phyloP scores from a whole-genome alignment of 2,329 filamentous ascomycete species.

The Didymella lethalis region DNA sequence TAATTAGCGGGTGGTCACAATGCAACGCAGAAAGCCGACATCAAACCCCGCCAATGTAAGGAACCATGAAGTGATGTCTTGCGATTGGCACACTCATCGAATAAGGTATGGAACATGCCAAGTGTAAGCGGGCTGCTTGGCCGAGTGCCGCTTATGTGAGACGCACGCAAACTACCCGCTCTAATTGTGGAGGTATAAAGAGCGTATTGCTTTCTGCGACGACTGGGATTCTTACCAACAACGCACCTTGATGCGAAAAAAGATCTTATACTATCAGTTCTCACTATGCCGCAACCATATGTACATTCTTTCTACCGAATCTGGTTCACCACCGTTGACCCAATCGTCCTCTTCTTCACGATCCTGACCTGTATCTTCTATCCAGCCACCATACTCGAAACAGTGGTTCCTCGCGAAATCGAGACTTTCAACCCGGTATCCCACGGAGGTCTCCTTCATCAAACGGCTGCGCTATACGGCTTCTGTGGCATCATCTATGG shows the following conservation, averaged over 20 bases:
- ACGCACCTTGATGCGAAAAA: not conserved
- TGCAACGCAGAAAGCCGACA: not conserved
- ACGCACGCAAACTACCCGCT: not conserved
- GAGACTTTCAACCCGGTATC: constrained; percentile 5
- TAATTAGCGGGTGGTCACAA: not conserved
- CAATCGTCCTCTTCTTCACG: constrained; percentile 20
- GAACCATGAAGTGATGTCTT: not conserved
- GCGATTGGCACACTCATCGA: not conserved
- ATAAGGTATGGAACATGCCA: not conserved
- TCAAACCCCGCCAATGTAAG: not conserved
- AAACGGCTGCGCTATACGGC: constrained; percentile 15
- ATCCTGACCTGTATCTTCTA: constrained; percentile 18
- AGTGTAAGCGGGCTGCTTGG: constrained; percentile 5
- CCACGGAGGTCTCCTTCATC: constrained; percentile 17
- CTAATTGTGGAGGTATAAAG: not conserved
- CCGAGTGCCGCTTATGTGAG: constrained; percentile 9
- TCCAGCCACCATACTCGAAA: constrained; percentile 9
- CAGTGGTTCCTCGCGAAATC: constrained; percentile 9
- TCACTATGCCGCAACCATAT: constrained; percentile 17
- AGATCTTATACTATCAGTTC: not conserved
- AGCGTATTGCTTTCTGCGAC: not conserved
- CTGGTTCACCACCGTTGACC: constrained; percentile 27
- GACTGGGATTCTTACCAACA: not conserved
- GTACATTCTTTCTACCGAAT: constrained; percentile 22
- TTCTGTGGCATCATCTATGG: constrained; percentile 20